A percentile compares a stretch with the other conserved stretches of the same genome.
Evolutionary conservation across 441 rosid species (phyloP).

Genomic region (Pelargonium myrrhifolium): DNA sequence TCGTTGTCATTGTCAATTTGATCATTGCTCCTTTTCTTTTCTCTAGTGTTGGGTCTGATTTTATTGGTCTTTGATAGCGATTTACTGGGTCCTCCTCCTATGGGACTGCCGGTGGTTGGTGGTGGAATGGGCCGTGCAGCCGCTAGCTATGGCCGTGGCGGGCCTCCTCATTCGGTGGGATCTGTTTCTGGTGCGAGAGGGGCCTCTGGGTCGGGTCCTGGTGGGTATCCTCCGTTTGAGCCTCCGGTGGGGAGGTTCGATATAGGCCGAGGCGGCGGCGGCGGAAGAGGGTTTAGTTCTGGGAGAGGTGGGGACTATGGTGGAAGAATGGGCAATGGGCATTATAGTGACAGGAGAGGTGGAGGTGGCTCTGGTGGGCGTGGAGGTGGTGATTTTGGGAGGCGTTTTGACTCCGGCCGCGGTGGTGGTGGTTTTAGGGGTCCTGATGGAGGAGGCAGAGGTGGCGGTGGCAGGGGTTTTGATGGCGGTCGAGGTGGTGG

Average conservation of each 20-base stretch:
- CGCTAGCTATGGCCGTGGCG: constrained; percentile 36
- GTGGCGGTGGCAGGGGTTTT: constrained; percentile 32
- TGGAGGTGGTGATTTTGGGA: neutral
- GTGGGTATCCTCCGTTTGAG: constrained; percentile 15
- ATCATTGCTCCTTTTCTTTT: too few species aligned
- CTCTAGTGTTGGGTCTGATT: neutral
- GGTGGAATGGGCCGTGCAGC: constrained; percentile 24
- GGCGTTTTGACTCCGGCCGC: constrained; percentile 11
- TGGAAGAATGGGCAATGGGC: constrained; percentile 15
- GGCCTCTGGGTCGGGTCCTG: constrained; percentile 19
- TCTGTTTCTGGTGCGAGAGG: constrained; percentile 37
- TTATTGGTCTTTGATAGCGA: constrained; percentile 37
- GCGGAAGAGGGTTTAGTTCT: constrained; percentile 8
- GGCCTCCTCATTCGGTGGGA: constrained; percentile 21
- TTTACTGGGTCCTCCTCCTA: constrained; percentile 31
- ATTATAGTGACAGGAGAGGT: constrained; percentile 20
- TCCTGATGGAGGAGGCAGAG: constrained; percentile 9
- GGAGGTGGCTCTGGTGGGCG: neutral
- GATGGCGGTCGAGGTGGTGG: constrained; percentile 38
- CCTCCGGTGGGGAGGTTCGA: constrained; percentile 15
- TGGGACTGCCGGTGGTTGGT: constrained; percentile 34
- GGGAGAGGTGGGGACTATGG: constrained; percentile 8
- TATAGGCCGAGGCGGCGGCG: constrained; percentile 16
- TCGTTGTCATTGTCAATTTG: neutral
- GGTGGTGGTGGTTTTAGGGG: constrained; percentile 2